Evolutionary conservation across 2,329 filamentous ascomycete species (phyloP), one percentile per base, ranked within the genome.

Genomic region (Fusarium sp.): DNA sequence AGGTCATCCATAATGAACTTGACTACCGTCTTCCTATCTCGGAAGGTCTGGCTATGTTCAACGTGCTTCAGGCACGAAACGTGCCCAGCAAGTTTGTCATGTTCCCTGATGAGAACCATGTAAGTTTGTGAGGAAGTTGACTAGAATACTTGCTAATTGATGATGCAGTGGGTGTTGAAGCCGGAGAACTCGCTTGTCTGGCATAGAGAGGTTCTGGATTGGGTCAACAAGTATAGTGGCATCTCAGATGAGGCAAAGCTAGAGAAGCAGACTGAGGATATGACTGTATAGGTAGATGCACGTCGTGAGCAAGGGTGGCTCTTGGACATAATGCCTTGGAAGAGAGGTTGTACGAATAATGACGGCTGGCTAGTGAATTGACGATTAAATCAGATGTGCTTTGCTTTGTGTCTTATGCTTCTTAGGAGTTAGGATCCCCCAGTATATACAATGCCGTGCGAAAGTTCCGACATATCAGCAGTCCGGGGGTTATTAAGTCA

Each of bases 161-260:
- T 6, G 10, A 15, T 38, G 26, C 46, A 88, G 85, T 89, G 92
- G 92, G 93, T 97, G 5, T 73, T 97, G 50, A 96, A 97, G 74
- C 91, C 90, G 0, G 94, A 97, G 77, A 98, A 98, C 75, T 91
- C 88, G 4, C 79, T 97, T 15, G 83, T 96, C 19, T 98, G 95
- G 95, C 93, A 98, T 72, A 85, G 85, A 53, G 91, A 92, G 55
- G 93, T 98, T 13, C 73, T 97, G 28, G 86, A 86, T 53, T 97
- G 91, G 87, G 88, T 89, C 63, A 89, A 88, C 69, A 84, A 87
- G 71, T 87, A 85, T 66, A 82, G 82, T 24, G 82, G 83, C 0
- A 71, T 86, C 22, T 67, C 69, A 2, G 67, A 72, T 9, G 55
- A 75, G 41, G 25, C 43, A 11, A 62, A 43, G 22, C 32, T 70